These are phyloP conservation scores for Cladosporium sp. DNA, from an alignment of 2,329 filamentous ascomycete species.

Conservation along the genomic window DNA sequence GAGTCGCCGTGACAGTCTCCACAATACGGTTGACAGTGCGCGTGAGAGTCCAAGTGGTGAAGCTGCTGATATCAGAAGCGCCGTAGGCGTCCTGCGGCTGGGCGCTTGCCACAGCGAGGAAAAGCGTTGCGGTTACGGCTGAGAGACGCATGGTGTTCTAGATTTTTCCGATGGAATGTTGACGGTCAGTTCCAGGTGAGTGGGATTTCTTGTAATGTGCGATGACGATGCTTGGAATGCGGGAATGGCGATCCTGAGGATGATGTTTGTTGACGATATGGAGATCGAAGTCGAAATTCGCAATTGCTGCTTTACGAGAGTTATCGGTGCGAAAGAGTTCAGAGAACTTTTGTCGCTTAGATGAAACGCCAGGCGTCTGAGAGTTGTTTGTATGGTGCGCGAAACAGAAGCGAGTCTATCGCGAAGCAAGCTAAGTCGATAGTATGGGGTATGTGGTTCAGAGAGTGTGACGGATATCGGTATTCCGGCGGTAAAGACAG, in stretches of 20 bases:
- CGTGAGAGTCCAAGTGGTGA: slow-evolving; percentile 24
- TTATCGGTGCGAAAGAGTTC: slow-evolving; percentile 1
- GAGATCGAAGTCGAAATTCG: not conserved
- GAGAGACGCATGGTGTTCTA: slow-evolving; percentile 23
- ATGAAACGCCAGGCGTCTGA: slow-evolving; percentile 13
- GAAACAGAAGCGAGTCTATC: slow-evolving; percentile 7
- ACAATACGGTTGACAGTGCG: slow-evolving; percentile 25
- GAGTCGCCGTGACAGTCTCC: slow-evolving; percentile 24
- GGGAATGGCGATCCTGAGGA: not conserved
- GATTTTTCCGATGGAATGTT: not conserved
- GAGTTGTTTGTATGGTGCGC: not conserved
- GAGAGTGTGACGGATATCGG: no score
- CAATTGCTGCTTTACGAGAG: not conserved
- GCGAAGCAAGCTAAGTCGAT: not conserved
- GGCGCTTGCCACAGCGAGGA: slow-evolving; percentile 12
- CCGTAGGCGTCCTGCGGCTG: slow-evolving; percentile 4
- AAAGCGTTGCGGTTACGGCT: slow-evolving; percentile 17
- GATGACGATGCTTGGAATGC: slow-evolving; percentile 13
- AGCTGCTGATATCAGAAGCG: slow-evolving; percentile 14
- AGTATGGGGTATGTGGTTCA: no score
- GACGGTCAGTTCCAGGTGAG: not conserved
- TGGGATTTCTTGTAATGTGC: slow-evolving; percentile 4
- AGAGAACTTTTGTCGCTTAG: not conserved
- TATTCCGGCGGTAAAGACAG: not conserved
- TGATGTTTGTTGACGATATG: slow-evolving; percentile 12